phyloP scores from a whole-genome alignment of 495 filamentous ascomycete species.

The Sphaerosporella brunnea region DNA sequence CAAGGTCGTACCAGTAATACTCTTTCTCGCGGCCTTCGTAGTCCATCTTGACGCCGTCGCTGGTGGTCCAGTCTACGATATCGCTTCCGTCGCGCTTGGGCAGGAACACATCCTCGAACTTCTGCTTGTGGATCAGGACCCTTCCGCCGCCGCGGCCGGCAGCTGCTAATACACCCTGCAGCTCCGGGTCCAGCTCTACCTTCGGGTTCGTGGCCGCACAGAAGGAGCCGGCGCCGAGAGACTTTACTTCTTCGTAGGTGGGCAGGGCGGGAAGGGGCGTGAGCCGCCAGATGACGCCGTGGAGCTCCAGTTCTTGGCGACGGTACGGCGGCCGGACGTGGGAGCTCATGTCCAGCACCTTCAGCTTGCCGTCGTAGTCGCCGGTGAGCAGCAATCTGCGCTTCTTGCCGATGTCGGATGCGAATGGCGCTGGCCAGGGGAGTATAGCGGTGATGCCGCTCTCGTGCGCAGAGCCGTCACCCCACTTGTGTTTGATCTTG shows the following conservation, averaged over 20 bases:
- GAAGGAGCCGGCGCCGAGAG: neutral
- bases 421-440: conserved; percentile 1
- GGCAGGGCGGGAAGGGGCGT: conserved; percentile 5
- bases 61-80: conserved; percentile 9
- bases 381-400: conserved; percentile 2
- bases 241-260: neutral
- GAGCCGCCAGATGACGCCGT: neutral
- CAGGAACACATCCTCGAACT: conserved; percentile 9
- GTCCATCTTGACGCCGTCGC: conserved; percentile 8
- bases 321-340: neutral
- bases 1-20: conserved; percentile 9
- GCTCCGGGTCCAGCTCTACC: conserved; percentile 6
- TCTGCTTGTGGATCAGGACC: conserved; percentile 8
- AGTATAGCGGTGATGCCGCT: conserved; percentile 1
- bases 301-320: conserved; percentile 2
- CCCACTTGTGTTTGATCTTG: neutral
- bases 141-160: neutral
- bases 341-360: conserved; percentile 4
- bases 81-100: conserved; percentile 5
- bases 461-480: neutral
- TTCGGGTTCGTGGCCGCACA: neutral
- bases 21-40: conserved; percentile 7
- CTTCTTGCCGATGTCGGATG: conserved; percentile 2
- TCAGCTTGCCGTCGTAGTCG: neutral
- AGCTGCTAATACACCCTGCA: neutral